phyloP scores from a whole-genome alignment of 106 monocot species.

The Dendrobium catenatum region DNA sequence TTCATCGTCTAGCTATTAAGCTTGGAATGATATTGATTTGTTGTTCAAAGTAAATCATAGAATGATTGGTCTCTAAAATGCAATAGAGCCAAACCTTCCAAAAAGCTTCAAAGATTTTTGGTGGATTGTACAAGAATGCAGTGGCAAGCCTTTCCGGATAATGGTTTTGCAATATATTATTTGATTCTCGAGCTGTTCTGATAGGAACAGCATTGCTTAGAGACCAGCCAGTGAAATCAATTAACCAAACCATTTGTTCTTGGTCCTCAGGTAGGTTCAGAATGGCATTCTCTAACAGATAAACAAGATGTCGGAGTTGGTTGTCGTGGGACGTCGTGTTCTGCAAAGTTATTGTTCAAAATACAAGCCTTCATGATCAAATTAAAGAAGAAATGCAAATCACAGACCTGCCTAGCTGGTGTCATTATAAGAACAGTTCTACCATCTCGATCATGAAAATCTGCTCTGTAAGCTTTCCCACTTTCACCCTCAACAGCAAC shows the following conservation, averaged over 20 bases:
- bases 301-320: conserved; percentile 18
- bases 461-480: conserved; percentile 35
- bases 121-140: conserved; percentile 20
- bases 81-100: conserved; percentile 17
- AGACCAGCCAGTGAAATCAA: conserved; percentile 17
- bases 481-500: conserved; percentile 34
- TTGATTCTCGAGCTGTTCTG: conserved; percentile 7
- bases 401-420: conserved; percentile 32
- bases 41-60: background rate
- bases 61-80: background rate
- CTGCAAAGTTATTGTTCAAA: conserved; percentile 7
- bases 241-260: conserved; percentile 20
- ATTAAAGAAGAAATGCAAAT: background rate
- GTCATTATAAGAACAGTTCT: conserved; percentile 31
- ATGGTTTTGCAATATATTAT: conserved; percentile 21
- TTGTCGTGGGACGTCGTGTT: conserved; percentile 5
- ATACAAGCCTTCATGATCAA: background rate
- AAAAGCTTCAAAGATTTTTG: conserved; percentile 24
- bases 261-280: conserved; percentile 8
- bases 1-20: background rate
- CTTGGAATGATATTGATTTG: background rate
- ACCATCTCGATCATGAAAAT: conserved; percentile 29
- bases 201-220: conserved; percentile 12
- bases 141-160: conserved; percentile 20
- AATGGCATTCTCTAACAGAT: conserved; percentile 17